Conservation (phyloP, 768 basidiomycete genomes). For the Hygrophoropsis aurantiaca region DNA sequence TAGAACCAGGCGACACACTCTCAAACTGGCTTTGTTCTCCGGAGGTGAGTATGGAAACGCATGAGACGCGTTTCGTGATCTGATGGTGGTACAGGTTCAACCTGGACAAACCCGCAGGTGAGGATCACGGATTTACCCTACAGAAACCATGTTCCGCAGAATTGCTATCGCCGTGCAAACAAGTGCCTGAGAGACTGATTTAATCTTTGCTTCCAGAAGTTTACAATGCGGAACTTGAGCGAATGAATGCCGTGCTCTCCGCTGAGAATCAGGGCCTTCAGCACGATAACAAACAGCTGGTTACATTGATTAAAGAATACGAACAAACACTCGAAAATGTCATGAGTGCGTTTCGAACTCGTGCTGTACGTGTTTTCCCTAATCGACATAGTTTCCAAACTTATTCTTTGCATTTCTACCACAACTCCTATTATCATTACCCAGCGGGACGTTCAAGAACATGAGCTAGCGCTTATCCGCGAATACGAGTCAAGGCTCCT, state of each 20-base stretch:
- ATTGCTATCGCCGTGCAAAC: no score
- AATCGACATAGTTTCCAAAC: background rate
- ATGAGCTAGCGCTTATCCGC: constrained; percentile 83
- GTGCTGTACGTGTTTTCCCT: constrained; percentile 67
- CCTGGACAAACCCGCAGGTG: constrained; percentile 83
- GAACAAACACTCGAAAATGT: constrained; percentile 94
- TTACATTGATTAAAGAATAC: constrained; percentile 89
- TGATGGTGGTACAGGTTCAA: constrained; percentile 62
- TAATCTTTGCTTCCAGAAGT: constrained; percentile 54
- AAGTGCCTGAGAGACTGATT: background rate
- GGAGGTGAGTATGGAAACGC: constrained; percentile 52
- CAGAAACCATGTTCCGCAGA: constrained; percentile 1
- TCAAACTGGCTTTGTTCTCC: constrained; percentile 88
- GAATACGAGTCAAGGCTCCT: constrained; percentile 90
- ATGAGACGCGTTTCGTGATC: constrained; percentile 2
- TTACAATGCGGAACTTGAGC: constrained; percentile 87
- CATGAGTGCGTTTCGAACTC: constrained; percentile 87
- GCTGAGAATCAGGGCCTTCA: constrained; percentile 83
- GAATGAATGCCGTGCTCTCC: constrained; percentile 77
- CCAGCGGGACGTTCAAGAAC: constrained; percentile 90
- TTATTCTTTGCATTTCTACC: background rate
- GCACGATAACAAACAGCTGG: constrained; percentile 96
- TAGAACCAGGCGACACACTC: constrained; percentile 87
- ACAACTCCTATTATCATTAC: background rate
- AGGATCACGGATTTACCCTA: no score